Evolutionary conservation across 768 basidiomycete species (phyloP).

Genomic region (Tulasnella sp.): DNA sequence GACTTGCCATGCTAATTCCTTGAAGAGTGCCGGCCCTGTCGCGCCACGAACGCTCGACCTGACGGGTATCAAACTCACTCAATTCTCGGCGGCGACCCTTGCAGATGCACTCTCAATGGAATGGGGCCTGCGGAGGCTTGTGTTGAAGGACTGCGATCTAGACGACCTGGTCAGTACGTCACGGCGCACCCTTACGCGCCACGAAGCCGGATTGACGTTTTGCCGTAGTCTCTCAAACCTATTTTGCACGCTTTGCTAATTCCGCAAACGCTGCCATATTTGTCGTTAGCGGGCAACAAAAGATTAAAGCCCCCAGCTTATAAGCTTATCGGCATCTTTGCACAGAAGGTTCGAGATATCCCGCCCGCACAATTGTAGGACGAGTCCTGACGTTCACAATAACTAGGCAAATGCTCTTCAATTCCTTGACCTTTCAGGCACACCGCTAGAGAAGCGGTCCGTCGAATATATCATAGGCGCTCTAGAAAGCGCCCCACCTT

Average conservation of each 20-base stretch:
- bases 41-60: conserved; percentile 68
- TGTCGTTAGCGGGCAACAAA: conserved; percentile 82
- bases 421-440: conserved; percentile 88
- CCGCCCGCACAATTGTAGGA: not conserved
- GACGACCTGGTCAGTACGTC: conserved; percentile 59
- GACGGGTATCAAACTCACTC: conserved; percentile 68
- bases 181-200: not conserved
- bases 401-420: conserved; percentile 62
- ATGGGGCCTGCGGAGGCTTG: conserved; percentile 83
- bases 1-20: conserved; percentile 28
- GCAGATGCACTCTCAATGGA: conserved; percentile 89
- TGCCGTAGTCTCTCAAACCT: conserved; percentile 65
- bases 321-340: conserved; percentile 69
- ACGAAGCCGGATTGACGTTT: not conserved
- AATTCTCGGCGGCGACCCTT: conserved; percentile 64
- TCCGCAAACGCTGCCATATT: conserved; percentile 65
- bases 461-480: conserved; percentile 74
- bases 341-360: conserved; percentile 52
- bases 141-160: conserved; percentile 78
- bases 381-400: not conserved
- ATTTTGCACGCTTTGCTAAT: conserved; percentile 86
- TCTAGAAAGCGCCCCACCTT: conserved; percentile 36
- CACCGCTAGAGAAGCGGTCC: conserved; percentile 70
- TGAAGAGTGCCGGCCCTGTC: conserved; percentile 45
- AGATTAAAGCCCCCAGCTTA: conserved; percentile 71